Evolutionary conservation across 2,329 filamentous ascomycete species (phyloP), one percentile per base, ranked within the genome.

Genomic region (Thermomyces lanuginosus): DNA sequence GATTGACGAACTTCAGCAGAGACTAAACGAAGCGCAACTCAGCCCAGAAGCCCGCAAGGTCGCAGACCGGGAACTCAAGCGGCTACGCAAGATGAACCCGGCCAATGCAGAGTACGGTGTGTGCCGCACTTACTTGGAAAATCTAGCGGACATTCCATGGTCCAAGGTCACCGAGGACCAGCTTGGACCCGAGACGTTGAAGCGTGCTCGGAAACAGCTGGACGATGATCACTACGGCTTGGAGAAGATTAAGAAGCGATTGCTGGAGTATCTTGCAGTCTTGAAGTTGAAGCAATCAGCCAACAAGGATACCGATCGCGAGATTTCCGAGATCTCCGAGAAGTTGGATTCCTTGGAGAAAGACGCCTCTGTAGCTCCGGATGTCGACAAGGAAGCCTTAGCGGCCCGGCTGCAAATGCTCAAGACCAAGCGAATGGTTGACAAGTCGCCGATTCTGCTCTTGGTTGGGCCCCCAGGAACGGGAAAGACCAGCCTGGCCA

Each of bases 41-140:
- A 78, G 77, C 1, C 66, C 77, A 0, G 89, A 98, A 37, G 84
- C 83, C 5, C 68, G 76, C 34, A 93, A 89, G 56, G 72, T 91
- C n/a, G 86, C 83, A 1, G 78, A 92, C 31, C 69, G 84, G 28
- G 89, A 98, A 51, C 53, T 98, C 24, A 80, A 81, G 44, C 67
- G 89, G 12, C 57, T 98, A 35, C 79, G 79, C 44, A 92, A 92
- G 60, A 95, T 95, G 81, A 84, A 82, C 44, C 84, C 89, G 0
- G 81, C 81, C 26, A 89, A 95, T 47, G 86, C 91, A 19, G 89
- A 98, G 46, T 93, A 93, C 46, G 81, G 89, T 36, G 86, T 98
- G 8, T 82, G 79, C 38, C 66, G 86, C 37, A 92, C 83, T 26
- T 98, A 93, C 56, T 64, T 98, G 8, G 89, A 98, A 55, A 95